A percentile compares a stretch with the other conserved stretches of the same genome.
Conservation (phyloP, 129 eudicot genomes). For the Flaveria linearis region DNA sequence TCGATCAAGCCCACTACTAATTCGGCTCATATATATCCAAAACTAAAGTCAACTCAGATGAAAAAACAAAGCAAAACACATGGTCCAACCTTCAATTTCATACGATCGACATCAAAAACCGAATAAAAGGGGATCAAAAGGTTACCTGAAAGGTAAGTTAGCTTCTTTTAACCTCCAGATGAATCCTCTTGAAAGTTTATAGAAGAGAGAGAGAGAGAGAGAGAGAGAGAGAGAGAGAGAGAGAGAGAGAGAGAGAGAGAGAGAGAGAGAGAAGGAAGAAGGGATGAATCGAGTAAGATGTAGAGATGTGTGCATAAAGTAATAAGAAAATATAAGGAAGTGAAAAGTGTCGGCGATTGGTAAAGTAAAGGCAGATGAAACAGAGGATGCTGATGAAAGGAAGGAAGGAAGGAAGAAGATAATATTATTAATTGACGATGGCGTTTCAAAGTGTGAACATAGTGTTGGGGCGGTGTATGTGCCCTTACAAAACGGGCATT, state of each 20-base stretch:
- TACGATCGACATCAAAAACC: neutral
- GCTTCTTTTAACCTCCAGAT: neutral
- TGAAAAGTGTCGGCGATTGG: slow-evolving; percentile 70
- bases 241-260: slow-evolving; percentile 15
- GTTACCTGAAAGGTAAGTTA: slow-evolving; percentile 13
- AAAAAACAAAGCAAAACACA: neutral
- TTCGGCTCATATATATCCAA: neutral
- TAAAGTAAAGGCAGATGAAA: slow-evolving; percentile 35
- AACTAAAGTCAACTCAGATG: slow-evolving; percentile 3
- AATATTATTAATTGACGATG: slow-evolving; percentile 16
- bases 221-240: slow-evolving; percentile 20
- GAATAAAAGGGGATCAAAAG: neutral
- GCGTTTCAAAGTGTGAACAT: slow-evolving; percentile 6
- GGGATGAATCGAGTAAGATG: neutral
- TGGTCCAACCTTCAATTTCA: neutral
- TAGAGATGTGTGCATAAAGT: slow-evolving; percentile 33
- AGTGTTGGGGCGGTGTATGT: slow-evolving; percentile 19
- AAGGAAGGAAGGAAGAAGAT: slow-evolving; percentile 24
- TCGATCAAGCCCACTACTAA: neutral
- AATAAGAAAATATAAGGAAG: slow-evolving; percentile 45
- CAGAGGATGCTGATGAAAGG: slow-evolving; percentile 13
- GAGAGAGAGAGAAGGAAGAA: slow-evolving; percentile 22
- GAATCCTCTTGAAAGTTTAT: slow-evolving; percentile 8
- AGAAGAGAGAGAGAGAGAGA: slow-evolving; percentile 16
- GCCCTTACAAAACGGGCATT: neutral